Base-by-base conservation (phyloP, 139 green algal species). In the Mesostigma viride region DNA sequence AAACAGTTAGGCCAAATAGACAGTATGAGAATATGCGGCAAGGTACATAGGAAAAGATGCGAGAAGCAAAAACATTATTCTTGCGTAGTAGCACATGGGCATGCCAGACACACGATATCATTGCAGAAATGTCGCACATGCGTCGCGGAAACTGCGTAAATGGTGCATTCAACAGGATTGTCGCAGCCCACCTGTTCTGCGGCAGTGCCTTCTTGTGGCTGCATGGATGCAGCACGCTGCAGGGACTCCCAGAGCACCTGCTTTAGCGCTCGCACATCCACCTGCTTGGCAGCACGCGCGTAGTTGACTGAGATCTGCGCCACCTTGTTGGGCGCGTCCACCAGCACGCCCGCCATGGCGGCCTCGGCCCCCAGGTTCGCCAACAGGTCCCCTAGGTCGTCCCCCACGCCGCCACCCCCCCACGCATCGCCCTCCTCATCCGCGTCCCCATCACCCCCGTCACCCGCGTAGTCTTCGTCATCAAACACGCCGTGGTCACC, bases 221-320 rank as follows among this genome's bases (percentile, higher is more conserved):
- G n/a, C n/a, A n/a, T n/a, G n/a, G n/a, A n/a, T n/a, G n/a, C n/a
- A n/a, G n/a, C 11, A 24, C 40, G 14, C 46, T 82, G 57, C 63
- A 94, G 58, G 40, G 71, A 69, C 33, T 51, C 51, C 86, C 89
- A 91, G 30, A 97, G 70, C 47, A 87, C 76, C 51, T 89, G 67
- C 61, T 95, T 93, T 8, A 97, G 74, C 2, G 68, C 69, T 33
- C 76, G 59, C 63, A 96, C 91, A 73, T 97, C 91, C 31, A 87
- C 83, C 61, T 88, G 75, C 65, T 94, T 93, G 32, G 82, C 75
- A 28, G 65, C 65, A 8, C 74, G 63, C 31, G 72, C 78, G 71
- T 93, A 94, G 63, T 67, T 83, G 20, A 94, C 69, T 4, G 76
- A 71, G 27, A 90, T 79, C 59, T 82, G 75, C 32, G 81, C 67